phyloP scores from a whole-genome alignment of 1,284 basidiomycete genomes.

The Heterobasidion parviporum region DNA sequence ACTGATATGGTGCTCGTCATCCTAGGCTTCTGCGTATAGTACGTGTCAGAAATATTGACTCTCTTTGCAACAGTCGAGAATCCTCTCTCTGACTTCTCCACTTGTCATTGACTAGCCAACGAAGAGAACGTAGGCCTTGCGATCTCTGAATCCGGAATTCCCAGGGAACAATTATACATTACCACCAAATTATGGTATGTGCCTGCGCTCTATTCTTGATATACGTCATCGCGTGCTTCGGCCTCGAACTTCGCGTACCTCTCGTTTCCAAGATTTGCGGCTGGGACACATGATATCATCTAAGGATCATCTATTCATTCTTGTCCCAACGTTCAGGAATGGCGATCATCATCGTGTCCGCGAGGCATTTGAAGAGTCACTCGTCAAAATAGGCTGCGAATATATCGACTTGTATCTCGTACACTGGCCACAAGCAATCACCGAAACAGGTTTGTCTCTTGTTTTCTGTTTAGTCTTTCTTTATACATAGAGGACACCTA shows the following conservation, averaged over 20 bases:
- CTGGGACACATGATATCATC: too few relatives aligned
- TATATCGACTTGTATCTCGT: conserved; percentile 71
- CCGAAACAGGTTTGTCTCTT: conserved; percentile 6
- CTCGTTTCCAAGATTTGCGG: too few relatives aligned
- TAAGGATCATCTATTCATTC: too few relatives aligned
- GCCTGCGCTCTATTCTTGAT: too few relatives aligned
- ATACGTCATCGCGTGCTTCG: too few relatives aligned
- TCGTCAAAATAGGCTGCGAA: conserved; percentile 46
- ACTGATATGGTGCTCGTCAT: background rate
- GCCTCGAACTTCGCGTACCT: too few relatives aligned
- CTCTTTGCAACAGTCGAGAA: background rate
- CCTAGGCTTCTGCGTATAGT: conserved; percentile 14
- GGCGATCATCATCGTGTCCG: conserved; percentile 36
- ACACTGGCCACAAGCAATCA: conserved; percentile 40
- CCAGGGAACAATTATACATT: conserved; percentile 42
- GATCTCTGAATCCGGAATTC: conserved; percentile 35
- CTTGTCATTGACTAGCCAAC: conserved; percentile 23
- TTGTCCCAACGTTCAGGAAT: conserved; percentile 12
- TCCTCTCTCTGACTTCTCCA: conserved; percentile 2
- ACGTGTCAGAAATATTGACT: background rate
- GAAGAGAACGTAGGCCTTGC: conserved; percentile 41
- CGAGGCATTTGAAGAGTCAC: conserved; percentile 44
- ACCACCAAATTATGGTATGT: conserved; percentile 36
- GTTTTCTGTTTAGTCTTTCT: background rate
- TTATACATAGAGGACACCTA: background rate